Conservation (phyloP, 2,329 filamentous ascomycete genomes). For the Cercospora sesami region DNA sequence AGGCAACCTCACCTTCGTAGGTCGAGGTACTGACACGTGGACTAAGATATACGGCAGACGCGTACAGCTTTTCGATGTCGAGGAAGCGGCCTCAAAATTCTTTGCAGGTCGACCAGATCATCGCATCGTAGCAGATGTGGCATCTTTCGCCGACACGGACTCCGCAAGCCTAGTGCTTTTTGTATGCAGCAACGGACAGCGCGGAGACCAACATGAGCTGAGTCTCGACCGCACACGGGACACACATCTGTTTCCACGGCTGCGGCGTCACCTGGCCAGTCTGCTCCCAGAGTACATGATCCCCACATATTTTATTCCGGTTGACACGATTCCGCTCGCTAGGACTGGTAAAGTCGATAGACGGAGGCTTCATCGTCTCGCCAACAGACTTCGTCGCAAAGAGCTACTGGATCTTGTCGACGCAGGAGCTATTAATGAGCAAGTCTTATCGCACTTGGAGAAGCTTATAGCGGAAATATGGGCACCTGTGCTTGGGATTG, state of each 20-base stretch:
- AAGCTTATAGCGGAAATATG: conserved; percentile 38
- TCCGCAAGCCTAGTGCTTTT: background rate
- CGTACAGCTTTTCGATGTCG: conserved; percentile 4
- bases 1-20: conserved; percentile 23
- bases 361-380: conserved; percentile 19
- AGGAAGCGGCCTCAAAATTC: background rate
- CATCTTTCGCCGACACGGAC: background rate
- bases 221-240: background rate
- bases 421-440: background rate
- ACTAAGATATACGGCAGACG: conserved; percentile 9
- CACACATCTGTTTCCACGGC: background rate
- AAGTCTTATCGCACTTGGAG: background rate
- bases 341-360: conserved; percentile 73
- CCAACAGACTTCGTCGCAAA: background rate
- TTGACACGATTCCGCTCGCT: conserved; percentile 69
- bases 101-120: background rate
- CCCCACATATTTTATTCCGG: conserved; percentile 69
- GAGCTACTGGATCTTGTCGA: background rate
- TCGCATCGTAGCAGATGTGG: background rate
- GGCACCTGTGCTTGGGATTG: background rate
- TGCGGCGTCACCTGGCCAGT: background rate
- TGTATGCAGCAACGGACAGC: background rate
- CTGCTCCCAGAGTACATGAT: conserved; percentile 66
- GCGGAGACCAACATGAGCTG: background rate
- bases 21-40: conserved; percentile 8